A percentile compares a stretch with the other conserved stretches of the same genome.
Evolutionary conservation across 257 asterid species (phyloP).

Genomic region (Perilla frutescens): DNA sequence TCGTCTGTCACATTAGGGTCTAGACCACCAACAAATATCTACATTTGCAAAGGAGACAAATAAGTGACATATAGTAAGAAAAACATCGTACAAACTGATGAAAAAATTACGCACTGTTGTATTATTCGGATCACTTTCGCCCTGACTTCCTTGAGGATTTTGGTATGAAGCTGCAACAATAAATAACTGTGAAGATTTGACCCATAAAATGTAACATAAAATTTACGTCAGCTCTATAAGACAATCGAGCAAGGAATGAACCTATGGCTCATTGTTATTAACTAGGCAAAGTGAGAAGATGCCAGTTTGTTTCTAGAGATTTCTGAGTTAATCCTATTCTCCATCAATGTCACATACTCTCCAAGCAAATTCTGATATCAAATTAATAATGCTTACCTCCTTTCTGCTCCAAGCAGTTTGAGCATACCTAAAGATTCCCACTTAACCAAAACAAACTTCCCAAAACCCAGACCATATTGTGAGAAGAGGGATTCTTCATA

Average conservation of each 20-base stretch:
- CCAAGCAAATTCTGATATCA: background rate
- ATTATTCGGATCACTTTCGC: conserved; percentile 89
- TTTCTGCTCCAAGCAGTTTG: conserved; percentile 12
- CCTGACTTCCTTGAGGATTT: conserved; percentile 71
- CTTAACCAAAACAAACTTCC: background rate
- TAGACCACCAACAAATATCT: conserved; percentile 90
- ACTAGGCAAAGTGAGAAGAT: background rate
- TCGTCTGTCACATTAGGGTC: conserved; percentile 85
- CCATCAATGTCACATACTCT: background rate
- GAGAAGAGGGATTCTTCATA: background rate
- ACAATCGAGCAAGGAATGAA: background rate
- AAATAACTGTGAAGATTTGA: conserved; percentile 36
- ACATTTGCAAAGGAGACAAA: conserved; percentile 33
- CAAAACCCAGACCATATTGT: background rate
- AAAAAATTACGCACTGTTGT: conserved; percentile 75
- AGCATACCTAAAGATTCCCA: background rate
- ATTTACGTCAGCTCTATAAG: background rate
- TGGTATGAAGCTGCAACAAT: conserved; percentile 71
- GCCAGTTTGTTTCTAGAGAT: background rate
- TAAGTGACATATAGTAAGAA: conserved; percentile 19
- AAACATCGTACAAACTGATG: background rate
- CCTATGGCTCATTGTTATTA: background rate
- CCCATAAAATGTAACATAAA: conserved; percentile 8
- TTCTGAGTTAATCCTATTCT: background rate
- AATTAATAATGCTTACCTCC: conserved; percentile 3